A percentile compares a stretch with the other conserved stretches of the same genome.
Conservation (phyloP, 257 asterid species). For the Scutellaria barbata region DNA sequence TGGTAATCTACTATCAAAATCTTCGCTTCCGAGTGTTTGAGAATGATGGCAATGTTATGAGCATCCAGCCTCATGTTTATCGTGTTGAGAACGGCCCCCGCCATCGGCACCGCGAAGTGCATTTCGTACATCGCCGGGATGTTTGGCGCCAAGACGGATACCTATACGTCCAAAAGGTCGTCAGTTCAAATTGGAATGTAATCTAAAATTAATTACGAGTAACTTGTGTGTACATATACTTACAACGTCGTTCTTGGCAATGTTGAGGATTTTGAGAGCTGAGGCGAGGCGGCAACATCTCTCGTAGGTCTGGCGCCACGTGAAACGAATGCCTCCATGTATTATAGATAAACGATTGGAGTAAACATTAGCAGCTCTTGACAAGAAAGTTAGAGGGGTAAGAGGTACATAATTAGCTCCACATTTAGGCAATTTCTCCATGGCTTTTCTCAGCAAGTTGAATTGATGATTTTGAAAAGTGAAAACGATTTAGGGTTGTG, state of each 20-base stretch:
- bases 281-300: conserved; percentile 83
- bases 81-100: conserved; percentile 81
- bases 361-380: conserved; percentile 63
- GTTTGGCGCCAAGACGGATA: conserved; percentile 81
- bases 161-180: conserved; percentile 32
- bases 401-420: conserved; percentile 72
- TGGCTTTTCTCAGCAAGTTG: too few relatives aligned
- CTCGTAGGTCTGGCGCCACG: conserved; percentile 67
- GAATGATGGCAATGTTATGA: conserved; percentile 59
- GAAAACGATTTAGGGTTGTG: too few relatives aligned
- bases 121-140: conserved; percentile 78
- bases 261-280: conserved; percentile 52
- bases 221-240: conserved; percentile 22
- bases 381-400: conserved; percentile 68
- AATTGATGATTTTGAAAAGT: too few relatives aligned
- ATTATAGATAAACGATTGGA: conserved; percentile 59
- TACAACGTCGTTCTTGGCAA: conserved; percentile 66
- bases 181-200: too few relatives aligned
- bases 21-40: conserved; percentile 70
- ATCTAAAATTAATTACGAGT: neutral
- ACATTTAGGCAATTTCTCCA: conserved; percentile 64
- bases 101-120: conserved; percentile 95
- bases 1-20: conserved; percentile 62
- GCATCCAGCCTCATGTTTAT: conserved; percentile 80
- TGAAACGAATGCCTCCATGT: conserved; percentile 52